These are phyloP conservation scores for Ascochyta clinopodiicola DNA, from an alignment of 2,329 filamentous ascomycete species.

Conservation along the genomic window DNA sequence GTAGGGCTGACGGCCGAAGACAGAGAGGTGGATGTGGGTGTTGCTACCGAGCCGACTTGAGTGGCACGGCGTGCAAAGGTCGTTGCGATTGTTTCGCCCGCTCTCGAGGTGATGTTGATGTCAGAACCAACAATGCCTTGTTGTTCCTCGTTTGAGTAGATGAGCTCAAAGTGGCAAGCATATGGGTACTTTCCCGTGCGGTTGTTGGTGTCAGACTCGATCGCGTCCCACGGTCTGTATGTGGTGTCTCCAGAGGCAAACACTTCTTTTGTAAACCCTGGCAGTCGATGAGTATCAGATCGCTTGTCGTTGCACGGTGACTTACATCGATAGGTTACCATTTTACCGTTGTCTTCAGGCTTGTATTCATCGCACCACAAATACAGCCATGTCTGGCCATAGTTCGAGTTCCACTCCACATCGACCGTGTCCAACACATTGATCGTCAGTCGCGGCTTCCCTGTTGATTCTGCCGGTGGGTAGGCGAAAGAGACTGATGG, in stretches of 20 bases:
- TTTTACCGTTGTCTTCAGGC: not conserved
- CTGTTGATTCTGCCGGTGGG: not conserved
- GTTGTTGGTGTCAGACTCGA: slow-evolving; percentile 3
- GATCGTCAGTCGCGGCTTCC: not conserved
- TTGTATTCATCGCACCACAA: slow-evolving; percentile 7
- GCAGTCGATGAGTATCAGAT: not conserved
- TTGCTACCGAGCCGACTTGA: not conserved
- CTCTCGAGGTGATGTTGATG: slow-evolving; percentile 6
- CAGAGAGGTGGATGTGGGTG: not conserved
- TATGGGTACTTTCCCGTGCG: slow-evolving; percentile 3
- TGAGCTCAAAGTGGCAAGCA: slow-evolving; percentile 11
- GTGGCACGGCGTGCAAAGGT: slow-evolving; percentile 7
- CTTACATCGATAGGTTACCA: not conserved
- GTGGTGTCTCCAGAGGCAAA: slow-evolving; percentile 1
- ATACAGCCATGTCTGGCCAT: slow-evolving; percentile 4
- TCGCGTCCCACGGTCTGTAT: slow-evolving; percentile 5
- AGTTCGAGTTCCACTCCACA: slow-evolving; percentile 8
- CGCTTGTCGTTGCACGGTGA: not conserved
- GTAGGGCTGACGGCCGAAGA: not conserved
- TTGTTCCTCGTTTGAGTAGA: not conserved
- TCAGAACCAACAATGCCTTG: not conserved
- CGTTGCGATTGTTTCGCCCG: not conserved
- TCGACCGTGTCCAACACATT: slow-evolving; percentile 8
- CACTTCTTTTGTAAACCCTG: slow-evolving; percentile 1
- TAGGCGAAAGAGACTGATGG: slow-evolving; percentile 11